Conservation (phyloP, 371 early-diverging fungal species). For the Mucor velutinosus region DNA sequence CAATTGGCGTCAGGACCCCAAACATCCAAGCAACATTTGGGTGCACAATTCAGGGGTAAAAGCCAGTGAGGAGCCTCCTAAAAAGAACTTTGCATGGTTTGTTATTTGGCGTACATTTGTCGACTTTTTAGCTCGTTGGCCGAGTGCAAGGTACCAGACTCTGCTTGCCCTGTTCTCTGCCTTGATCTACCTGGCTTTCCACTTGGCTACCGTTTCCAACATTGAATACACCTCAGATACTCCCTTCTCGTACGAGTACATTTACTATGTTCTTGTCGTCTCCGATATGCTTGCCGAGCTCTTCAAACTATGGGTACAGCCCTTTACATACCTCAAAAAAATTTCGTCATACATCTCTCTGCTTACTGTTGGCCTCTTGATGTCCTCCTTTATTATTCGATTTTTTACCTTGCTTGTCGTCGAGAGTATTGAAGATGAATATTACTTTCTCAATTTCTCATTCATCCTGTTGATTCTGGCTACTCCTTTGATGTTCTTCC, state of each 20-base stretch:
- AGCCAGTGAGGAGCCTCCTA: not conserved
- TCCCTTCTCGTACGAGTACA: slow-evolving; percentile 35
- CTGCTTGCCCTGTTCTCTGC: slow-evolving; percentile 24
- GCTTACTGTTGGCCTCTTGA: slow-evolving; percentile 19
- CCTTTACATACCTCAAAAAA: slow-evolving; percentile 20
- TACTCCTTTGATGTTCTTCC: slow-evolving; percentile 46
- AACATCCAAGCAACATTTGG: slow-evolving; percentile 38
- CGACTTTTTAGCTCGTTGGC: slow-evolving; percentile 40
- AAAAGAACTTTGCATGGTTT: slow-evolving; percentile 11
- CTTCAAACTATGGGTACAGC: slow-evolving; percentile 21
- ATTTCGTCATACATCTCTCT: slow-evolving; percentile 34
- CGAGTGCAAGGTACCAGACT: slow-evolving; percentile 40
- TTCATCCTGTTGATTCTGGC: slow-evolving; percentile 30
- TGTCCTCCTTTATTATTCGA: slow-evolving; percentile 28
- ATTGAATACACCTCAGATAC: slow-evolving; percentile 33
- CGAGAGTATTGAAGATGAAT: slow-evolving; percentile 21
- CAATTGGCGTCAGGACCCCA: slow-evolving; percentile 32
- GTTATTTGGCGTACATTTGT: slow-evolving; percentile 6
- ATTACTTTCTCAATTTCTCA: slow-evolving; percentile 17
- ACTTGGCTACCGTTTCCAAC: slow-evolving; percentile 36
- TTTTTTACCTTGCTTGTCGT: slow-evolving; percentile 16
- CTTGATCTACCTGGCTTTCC: slow-evolving; percentile 35
- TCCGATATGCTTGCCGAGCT: slow-evolving; percentile 38
- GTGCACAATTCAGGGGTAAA: not conserved
- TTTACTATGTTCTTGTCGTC: slow-evolving; percentile 39